phyloP scores from a whole-genome alignment of 2,329 filamentous ascomycete species.

The Pestalotiopsis sp. region DNA sequence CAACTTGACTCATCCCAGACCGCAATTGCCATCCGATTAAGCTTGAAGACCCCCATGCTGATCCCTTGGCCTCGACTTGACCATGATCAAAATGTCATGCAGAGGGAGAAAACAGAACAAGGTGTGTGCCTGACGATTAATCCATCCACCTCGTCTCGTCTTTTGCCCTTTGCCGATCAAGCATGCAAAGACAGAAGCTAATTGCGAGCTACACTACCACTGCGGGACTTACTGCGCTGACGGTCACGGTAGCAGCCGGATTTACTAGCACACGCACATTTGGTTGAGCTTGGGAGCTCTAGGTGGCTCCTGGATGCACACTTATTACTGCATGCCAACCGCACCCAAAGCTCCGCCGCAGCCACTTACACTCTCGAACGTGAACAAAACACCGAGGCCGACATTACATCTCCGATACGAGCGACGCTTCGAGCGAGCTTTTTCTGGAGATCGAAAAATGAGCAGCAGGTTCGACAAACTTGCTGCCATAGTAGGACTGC shows the following conservation, averaged over 20 bases:
- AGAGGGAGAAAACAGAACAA: neutral
- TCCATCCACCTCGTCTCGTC: neutral
- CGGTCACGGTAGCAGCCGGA: neutral
- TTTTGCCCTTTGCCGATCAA: neutral
- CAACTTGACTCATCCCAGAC: neutral
- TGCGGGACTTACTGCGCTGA: neutral
- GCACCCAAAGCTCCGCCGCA: neutral
- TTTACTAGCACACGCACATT: neutral
- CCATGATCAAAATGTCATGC: neutral
- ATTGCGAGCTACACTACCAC: neutral
- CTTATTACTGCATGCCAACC: neutral
- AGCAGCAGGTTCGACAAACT: neutral
- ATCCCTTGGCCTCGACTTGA: neutral
- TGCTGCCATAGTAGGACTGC: neutral
- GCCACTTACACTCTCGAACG: neutral
- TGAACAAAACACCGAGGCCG: constrained; percentile 1
- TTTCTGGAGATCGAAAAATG: neutral
- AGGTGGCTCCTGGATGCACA: neutral
- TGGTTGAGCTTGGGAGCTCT: neutral
- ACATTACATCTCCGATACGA: neutral
- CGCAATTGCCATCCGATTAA: neutral
- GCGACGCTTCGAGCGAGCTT: neutral
- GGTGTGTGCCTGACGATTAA: neutral
- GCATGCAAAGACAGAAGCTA: neutral
- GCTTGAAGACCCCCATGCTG: neutral